Evolutionary conservation across 2,329 filamentous ascomycete genomes (phyloP).

Genomic region (Fusarium luffae): DNA sequence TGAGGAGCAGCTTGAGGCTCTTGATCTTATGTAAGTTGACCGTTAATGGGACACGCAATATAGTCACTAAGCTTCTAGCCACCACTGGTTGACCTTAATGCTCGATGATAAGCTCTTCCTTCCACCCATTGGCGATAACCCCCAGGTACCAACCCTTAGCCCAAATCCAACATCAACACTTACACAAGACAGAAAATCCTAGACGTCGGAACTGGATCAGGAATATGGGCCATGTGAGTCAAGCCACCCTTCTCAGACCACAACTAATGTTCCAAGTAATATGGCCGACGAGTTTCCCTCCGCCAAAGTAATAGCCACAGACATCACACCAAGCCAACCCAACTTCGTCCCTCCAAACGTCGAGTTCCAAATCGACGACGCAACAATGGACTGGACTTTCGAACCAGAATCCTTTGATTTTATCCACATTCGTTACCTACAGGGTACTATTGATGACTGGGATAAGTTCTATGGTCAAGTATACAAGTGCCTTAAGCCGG

Average conservation of each 20-base stretch:
- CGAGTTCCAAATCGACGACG: slow-evolving; percentile 53
- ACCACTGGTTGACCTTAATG: slow-evolving; percentile 42
- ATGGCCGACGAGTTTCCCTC: slow-evolving; percentile 40
- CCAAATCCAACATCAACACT: background rate
- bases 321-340: slow-evolving; percentile 37
- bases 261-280: background rate
- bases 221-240: slow-evolving; percentile 41
- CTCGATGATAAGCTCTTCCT: slow-evolving; percentile 37
- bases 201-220: slow-evolving; percentile 39
- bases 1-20: slow-evolving; percentile 40
- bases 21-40: slow-evolving; percentile 36
- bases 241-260: accelerated
- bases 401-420: slow-evolving; percentile 46
- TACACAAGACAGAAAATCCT: slow-evolving; percentile 16
- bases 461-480: slow-evolving; percentile 30
- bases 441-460: slow-evolving; percentile 49
- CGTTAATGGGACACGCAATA: accelerated
- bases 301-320: slow-evolving; percentile 35
- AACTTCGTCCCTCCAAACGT: slow-evolving; percentile 51
- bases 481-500: slow-evolving; percentile 38
- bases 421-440: slow-evolving; percentile 49
- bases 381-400: slow-evolving; percentile 57
- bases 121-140: slow-evolving; percentile 28
- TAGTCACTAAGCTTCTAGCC: background rate
- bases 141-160: slow-evolving; percentile 9